These are phyloP conservation scores for Suillus fuscotomentosus DNA, from an alignment of 768 basidiomycete genomes.

Conservation along the genomic window DNA sequence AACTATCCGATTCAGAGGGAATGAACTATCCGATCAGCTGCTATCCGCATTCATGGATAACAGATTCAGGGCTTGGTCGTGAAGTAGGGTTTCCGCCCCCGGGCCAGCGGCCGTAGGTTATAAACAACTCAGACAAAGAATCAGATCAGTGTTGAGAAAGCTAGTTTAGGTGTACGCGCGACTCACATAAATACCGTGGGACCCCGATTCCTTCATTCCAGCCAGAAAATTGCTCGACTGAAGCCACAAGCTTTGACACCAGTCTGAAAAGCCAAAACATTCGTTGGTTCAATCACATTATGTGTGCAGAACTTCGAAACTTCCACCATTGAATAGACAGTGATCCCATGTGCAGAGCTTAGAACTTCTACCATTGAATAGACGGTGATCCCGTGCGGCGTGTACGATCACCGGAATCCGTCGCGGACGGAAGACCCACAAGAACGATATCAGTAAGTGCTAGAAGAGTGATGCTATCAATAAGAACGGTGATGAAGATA, in stretches of 20 bases:
- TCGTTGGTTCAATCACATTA: conserved; percentile 61
- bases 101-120: background rate
- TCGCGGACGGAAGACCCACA: conserved; percentile 17
- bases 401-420: conserved; percentile 36
- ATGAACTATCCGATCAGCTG: background rate
- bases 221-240: background rate
- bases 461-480: conserved; percentile 20
- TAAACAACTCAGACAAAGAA: too few relatives aligned
- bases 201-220: background rate
- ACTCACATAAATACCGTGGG: background rate
- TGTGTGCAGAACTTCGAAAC: conserved; percentile 47
- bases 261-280: conserved; percentile 73
- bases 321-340: conserved; percentile 43
- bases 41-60: background rate
- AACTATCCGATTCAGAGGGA: background rate
- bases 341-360: conserved; percentile 33
- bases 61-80: background rate
- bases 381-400: too few relatives aligned
- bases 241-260: conserved; percentile 54
- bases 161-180: background rate
- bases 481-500: background rate
- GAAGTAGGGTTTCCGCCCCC: background rate
- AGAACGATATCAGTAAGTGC: conserved; percentile 51
- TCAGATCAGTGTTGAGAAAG: too few relatives aligned
- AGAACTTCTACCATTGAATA: too few relatives aligned